Base-by-base conservation (phyloP, 345 rosid genomes). In the Eucalyptus urophylla region DNA sequence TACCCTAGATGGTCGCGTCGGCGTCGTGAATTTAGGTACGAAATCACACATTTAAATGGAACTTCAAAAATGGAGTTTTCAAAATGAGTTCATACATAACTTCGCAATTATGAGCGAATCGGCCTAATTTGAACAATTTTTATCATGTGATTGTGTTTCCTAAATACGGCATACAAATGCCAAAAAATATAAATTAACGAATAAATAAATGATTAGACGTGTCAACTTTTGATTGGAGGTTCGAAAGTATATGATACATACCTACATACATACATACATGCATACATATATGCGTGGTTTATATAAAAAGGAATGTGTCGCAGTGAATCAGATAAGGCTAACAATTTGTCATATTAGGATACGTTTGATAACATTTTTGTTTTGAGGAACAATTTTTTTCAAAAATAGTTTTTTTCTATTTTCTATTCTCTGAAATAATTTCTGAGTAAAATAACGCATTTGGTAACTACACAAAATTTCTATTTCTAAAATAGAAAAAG, bases 361-460 rank as follows among this genome's bases (percentile, higher is more conserved):
- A 21, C 2, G 2, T 53, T 53, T 53, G 58, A 53, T 53, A 53
- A 53, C 2, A 19, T 19, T 53, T 53, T 53, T 53, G 58, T 53
- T 53, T 53, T 1, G 5, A 53, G 0, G 1, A 21, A 53, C 0
- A 53, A 53, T 53, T 53, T 53, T 19, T 8, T 53, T 53, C 58
- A 21, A 53, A 53, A 21, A 8, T 21, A 53, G 0, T 21, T 53
- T 53, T 21, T 53, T 53, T 19, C 4, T 19, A 53, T 8, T 53
- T 51, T 53, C 11, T 53, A 53, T 21, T 21, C 25, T 53, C 1
- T 53, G 0, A 53, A 53, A 21, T 21, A 53, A 21, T 53, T 53
- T 53, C 11, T 21, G 0, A 19, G 25, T 53, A 53, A 53, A 53
- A 8, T 0, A 19, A 53, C 0, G 0, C 5, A 8, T 53, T 53